These are phyloP conservation scores for Taphrina wiesneri DNA, from an alignment of 1,139 yeast genomes.

Conservation along the genomic window DNA sequence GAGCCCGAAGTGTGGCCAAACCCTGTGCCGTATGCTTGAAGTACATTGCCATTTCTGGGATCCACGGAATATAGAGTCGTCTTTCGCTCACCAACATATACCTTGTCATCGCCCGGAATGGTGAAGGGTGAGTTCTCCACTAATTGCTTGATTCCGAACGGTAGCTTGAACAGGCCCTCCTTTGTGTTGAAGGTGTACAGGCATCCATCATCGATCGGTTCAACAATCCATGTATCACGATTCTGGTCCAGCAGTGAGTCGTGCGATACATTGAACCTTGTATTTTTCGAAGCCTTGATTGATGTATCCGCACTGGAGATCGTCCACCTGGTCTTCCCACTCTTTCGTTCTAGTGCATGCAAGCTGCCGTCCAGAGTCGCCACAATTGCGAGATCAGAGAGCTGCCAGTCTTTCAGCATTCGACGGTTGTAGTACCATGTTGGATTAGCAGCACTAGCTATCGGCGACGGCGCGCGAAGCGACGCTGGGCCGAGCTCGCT, in stretches of 20 bases:
- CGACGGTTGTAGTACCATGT: conserved; percentile 10
- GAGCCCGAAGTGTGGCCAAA: conserved; percentile 29
- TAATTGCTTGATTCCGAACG: conserved; percentile 75
- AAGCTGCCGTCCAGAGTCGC: conserved; percentile 88
- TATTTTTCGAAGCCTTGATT: not conserved
- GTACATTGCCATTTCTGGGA: conserved; percentile 72
- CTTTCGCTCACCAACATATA: conserved; percentile 80
- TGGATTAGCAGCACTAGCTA: not conserved
- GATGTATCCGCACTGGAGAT: conserved; percentile 51
- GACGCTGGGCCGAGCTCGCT: not conserved
- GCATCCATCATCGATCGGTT: conserved; percentile 83
- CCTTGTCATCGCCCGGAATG: conserved; percentile 74
- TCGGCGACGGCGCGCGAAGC: conserved; percentile 1
- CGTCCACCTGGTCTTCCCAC: conserved; percentile 80
- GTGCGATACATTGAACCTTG: not conserved
- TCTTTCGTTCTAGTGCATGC: conserved; percentile 74
- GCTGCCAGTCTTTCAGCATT: conserved; percentile 54
- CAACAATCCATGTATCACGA: conserved; percentile 72
- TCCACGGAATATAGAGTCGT: conserved; percentile 77
- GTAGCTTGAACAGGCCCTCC: conserved; percentile 75
- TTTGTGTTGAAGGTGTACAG: conserved; percentile 82
- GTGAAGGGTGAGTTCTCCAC: conserved; percentile 80
- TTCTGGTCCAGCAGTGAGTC: conserved; percentile 34
- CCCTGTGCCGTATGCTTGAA: conserved; percentile 64
- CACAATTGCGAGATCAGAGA: conserved; percentile 64